These are phyloP conservation scores for Wallacemonas collosoma DNA, from an alignment of 208 protist species.

Conservation along the genomic window DNA sequence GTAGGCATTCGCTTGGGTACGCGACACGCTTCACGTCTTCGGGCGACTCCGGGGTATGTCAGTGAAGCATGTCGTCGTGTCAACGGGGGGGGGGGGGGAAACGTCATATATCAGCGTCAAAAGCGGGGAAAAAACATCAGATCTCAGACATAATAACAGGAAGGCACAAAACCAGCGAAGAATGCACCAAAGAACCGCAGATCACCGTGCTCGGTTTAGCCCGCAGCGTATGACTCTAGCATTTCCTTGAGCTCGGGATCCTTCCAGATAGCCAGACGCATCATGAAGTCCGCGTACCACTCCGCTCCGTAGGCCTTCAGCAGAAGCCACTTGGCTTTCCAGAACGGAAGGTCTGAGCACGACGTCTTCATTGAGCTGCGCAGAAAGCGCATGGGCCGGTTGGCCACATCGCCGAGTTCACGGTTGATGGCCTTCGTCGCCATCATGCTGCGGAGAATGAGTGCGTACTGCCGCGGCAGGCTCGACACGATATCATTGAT, in stretches of 20 bases:
- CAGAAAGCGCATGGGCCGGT: constrained; percentile 79
- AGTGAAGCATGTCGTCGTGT: no score
- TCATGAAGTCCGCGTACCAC: constrained; percentile 47
- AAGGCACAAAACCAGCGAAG: background rate
- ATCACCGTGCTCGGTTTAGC: background rate
- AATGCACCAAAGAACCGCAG: background rate
- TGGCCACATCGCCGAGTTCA: constrained; percentile 71
- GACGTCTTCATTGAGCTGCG: constrained; percentile 70
- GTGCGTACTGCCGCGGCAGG: constrained; percentile 84
- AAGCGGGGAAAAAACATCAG: no score
- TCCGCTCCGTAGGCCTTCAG: constrained; percentile 61
- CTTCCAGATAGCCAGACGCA: constrained; percentile 56
- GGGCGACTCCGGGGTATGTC: no score
- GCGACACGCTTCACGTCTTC: no score
- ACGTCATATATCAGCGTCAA: no score
- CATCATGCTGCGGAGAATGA: constrained; percentile 90
- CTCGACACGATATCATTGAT: constrained; percentile 77
- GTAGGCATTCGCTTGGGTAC: no score
- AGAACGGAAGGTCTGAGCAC: constrained; percentile 34
- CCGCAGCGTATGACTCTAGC: constrained; percentile 32
- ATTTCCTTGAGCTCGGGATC: constrained; percentile 60
- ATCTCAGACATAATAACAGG: no score
- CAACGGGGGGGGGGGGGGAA: no score
- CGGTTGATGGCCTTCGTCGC: constrained; percentile 87
- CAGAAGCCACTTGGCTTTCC: constrained; percentile 40